Conservation (phyloP, 2,329 filamentous ascomycete genomes). For the Clarireedia paspali region DNA sequence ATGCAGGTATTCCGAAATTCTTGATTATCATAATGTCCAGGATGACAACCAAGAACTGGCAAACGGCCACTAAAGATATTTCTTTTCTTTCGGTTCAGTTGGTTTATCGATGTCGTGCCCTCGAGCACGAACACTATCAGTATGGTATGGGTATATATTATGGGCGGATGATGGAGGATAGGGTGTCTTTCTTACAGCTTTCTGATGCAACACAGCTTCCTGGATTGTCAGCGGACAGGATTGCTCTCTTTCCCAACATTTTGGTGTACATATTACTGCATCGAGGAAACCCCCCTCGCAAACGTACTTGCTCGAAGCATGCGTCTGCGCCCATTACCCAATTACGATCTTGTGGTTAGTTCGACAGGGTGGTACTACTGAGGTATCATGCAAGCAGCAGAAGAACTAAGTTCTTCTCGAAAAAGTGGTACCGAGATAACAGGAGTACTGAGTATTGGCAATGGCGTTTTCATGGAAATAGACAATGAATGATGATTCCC, state of each 20-base stretch:
- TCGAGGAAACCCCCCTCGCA: not conserved
- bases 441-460: not conserved
- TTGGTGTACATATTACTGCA: slow-evolving; percentile 7
- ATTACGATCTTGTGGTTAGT: not conserved
- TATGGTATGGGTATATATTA: slow-evolving; percentile 10
- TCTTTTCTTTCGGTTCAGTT: slow-evolving; percentile 5
- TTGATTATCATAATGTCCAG: slow-evolving; percentile 93
- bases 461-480: slow-evolving; percentile 6
- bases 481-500: not conserved
- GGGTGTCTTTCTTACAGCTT: slow-evolving; percentile 1
- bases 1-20: slow-evolving; percentile 91
- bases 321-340: not conserved
- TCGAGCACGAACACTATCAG: not conserved
- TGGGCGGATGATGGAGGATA: slow-evolving; percentile 2
- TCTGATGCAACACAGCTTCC: slow-evolving; percentile 4
- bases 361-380: not conserved
- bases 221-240: not conserved
- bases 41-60: slow-evolving; percentile 16
- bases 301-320: not conserved
- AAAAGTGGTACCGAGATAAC: slow-evolving; percentile 7
- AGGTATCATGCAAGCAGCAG: not conserved
- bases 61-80: slow-evolving; percentile 14
- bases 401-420: slow-evolving; percentile 2
- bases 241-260: not conserved
- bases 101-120: not conserved